Base-by-base conservation (phyloP, 2,329 filamentous ascomycete species). In the Xylaria sp. region DNA sequence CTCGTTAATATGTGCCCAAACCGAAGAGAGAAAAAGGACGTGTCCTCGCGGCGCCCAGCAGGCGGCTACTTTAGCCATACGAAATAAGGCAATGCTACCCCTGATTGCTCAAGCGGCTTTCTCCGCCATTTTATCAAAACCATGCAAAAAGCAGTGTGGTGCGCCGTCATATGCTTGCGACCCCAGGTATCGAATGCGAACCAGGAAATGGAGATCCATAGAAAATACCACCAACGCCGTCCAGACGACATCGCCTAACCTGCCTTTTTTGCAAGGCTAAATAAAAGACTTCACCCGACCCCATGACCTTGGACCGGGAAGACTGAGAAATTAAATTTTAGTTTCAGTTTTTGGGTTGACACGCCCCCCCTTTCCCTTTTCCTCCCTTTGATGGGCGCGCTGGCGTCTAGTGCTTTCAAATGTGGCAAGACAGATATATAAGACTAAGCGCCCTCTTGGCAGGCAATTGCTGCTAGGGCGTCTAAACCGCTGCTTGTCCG, bases 401-500 rank as follows among this genome's bases (percentile, higher is more conserved):
- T n/a, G n/a, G n/a, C n/a, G n/a, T n/a, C n/a, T n/a, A n/a, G n/a
- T n/a, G n/a, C n/a, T n/a, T n/a, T 3, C 25, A 37, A 46, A 29
- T 13, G 40, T 4, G 23, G 27, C 4, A 37, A 15, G 33, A 53
- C 6, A 3, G 10, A 7, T 17, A 4, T 15, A 27, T 9, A 38
- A 40, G n/a, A 23, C 37, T 46, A 68, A 27, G 72, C 69, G 44
- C 78, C 78, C 67, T 83, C 80, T 69, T 84, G 81, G 64, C 81
- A 83, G 23, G 81, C 83, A 13, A 84, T 78, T 21, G 82, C 84
- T 76, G 83, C 84, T 19, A 86, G 74, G 7, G 83, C 80, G 64
- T 86, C 83, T 4, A 86, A 78, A 19, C 83, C 83, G 60, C 80
- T 84, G 65, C 77, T 82, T n/a, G 79, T 79, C 60, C 79, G 75